Evolutionary conservation across 192 early-diverging fungal genomes (phyloP), one percentile per base, ranked within the genome.

Genomic region (Phlyctochytrium planicorne): DNA sequence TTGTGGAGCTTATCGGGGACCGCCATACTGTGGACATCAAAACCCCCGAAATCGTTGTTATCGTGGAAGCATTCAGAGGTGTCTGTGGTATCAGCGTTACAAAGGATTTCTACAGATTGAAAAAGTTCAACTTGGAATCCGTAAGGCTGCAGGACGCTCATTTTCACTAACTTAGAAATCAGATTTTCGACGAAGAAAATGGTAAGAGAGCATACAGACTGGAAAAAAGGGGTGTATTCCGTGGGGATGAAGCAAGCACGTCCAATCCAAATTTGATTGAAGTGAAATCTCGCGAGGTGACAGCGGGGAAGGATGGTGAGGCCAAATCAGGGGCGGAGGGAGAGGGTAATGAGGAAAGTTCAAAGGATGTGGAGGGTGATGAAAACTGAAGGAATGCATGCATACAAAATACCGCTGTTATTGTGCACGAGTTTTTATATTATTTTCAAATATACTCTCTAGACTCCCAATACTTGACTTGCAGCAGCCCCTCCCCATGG

Each of bases 51-150:
- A 17, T 76, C 36, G 62, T 53, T 23, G 62, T 83, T 30, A 60
- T 83, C 17, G 56, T 83, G 20, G 82, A 83, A 40, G 62, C 80
- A 6, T 73, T 80, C 33, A 80, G 78, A 65, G 71, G 70, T 53
- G 59, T 80, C 10, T 83, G 82, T 34, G 74, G 68, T 20, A 76
- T 83, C 35, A 56, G 65, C 60, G 76, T 83, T 29, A 75, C 80
- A 0, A 30, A 55, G 31, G 71, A 75, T 47, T 83, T 76, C 64
- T 68, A 60, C 29, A 52, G 60, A 27, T 33, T 81, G 27, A 78
- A 75, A 47, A 75, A 75, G 63, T 83, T 67, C 63, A 80, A 80
- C 37, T 35, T 83, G 0, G 78, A 83, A 37, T 65, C 30, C 30
- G 63, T 71, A 27, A 71, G 70, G 12, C 61, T n/a, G 12, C 14